Base-by-base conservation (phyloP, 2,329 filamentous ascomycete genomes). In the Huntiella bhutanensis region DNA sequence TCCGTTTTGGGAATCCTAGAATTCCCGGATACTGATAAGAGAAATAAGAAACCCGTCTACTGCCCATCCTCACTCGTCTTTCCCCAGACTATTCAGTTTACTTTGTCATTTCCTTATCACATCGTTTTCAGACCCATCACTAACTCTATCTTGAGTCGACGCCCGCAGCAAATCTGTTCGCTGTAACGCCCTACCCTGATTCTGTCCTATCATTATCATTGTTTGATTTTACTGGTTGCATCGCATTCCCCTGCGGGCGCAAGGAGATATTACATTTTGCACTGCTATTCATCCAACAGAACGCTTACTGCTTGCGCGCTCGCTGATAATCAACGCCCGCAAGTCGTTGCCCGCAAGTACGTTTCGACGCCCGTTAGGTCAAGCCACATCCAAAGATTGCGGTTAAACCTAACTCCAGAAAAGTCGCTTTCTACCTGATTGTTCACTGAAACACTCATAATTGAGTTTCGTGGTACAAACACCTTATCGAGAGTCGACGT, bases 81-180 rank as follows among this genome's bases (percentile, higher is more conserved):
- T 16, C 28, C 41, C 12, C 22, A 8, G 28, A 34, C 17, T 43
- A 15, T 33, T 15, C 15, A 32, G 32, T 43, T 34, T 16, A 12
- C 16, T 19, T 43, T 34, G 34, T 16, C 22, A 28, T 28, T 28
- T 39, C 41, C 47, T 49, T 49, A 46, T 49, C 42, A 45, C 34
- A 42, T 49, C n/a, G 28, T 49, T 43, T 49, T 33, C 33, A 22
- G 16, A 33, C n/a, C 15, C 33, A 49, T 37, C 42, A 45, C 33
- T 33, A 41, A 39, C 33, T 49, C 41, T 37, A 43, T 49, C 19
- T 33, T 36, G 8, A 11, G 34, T 19, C 22, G 45, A 41, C 46
- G 46, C 46, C 46, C 46, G 46, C 41, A 34, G 34, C 11, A 10
- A 12, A 28, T 41, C 39, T 16, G 13, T 32, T n/a, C 35, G 17